Percentiles rank a stretch among this genome's conserved stretches.
These are phyloP conservation scores for Nitzschia inconspicua DNA, from an alignment of 108 stramenopile species.

Conservation along the genomic window DNA sequence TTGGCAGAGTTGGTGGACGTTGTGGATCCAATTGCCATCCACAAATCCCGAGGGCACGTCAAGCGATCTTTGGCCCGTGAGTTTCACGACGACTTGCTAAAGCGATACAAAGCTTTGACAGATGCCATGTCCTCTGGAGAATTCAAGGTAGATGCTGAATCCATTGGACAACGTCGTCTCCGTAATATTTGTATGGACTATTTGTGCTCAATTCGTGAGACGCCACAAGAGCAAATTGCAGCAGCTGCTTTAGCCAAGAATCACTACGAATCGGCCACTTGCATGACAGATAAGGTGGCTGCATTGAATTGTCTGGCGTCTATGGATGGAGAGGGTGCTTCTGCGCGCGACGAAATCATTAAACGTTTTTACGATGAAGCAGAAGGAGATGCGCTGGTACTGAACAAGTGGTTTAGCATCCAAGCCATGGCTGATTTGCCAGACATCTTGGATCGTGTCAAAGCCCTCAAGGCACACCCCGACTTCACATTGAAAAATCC, in stretches of 20 bases:
- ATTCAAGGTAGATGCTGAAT: constrained; percentile 60
- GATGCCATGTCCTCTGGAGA: constrained; percentile 40
- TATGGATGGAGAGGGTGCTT: constrained; percentile 62
- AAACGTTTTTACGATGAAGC: constrained; percentile 79
- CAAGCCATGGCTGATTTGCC: constrained; percentile 78
- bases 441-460: constrained; percentile 61
- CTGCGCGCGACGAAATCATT: constrained; percentile 47
- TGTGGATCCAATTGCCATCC: constrained; percentile 76
- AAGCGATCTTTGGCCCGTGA: constrained; percentile 67
- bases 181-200: constrained; percentile 80
- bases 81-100: constrained; percentile 47
- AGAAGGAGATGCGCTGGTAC: constrained; percentile 67
- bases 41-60: constrained; percentile 55
- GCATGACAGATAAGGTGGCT: constrained; percentile 94
- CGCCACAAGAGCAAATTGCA: constrained; percentile 52
- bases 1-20: constrained; percentile 62
- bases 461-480: constrained; percentile 66
- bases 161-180: constrained; percentile 69
- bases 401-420: constrained; percentile 90
- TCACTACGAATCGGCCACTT: constrained; percentile 70
- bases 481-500: constrained; percentile 92
- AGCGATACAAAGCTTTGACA: constrained; percentile 64
- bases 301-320: constrained; percentile 71
- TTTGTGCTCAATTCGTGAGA: constrained; percentile 60
- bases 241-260: constrained; percentile 53